Evolutionary conservation across 257 asterid species (phyloP), one percentile per base, ranked within the genome.

Genomic region (Parsonsia alboflavescens): DNA sequence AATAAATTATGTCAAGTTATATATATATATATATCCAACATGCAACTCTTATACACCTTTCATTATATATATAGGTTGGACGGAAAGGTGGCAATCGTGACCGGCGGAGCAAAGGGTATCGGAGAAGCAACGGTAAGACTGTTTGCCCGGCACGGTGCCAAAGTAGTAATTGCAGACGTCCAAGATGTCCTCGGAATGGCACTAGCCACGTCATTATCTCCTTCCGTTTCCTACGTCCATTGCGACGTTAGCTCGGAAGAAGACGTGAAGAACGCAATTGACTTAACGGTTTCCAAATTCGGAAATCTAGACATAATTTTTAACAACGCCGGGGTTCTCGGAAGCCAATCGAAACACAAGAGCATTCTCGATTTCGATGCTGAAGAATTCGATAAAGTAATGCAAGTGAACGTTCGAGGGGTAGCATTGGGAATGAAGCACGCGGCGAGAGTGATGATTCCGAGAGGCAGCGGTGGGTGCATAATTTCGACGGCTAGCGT

Each of bases 81-180:
- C 24, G 97, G 96, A 8, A 92, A 89, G 62, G 77, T 92, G 0
- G 93, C 94, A 0, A 83, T 92, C 1, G 83, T 92, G 19, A 92
- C 98, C 0, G 98, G 97, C 45, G 98, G 98, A 7, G 97, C 96
- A 0, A 73, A 91, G 46, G 98, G 97, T 24, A 92, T 92, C 1
- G 97, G 98, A 16, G 96, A 90, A 85, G 96, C 93, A 9, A 86
- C 97, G 0, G 96, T 88, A 0, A 74, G 88, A 26, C 89, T 89
- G 28, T 90, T 89, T 72, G 97, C 88, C 0, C 54, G 66, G 46
- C 97, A 92, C 16, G 97, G 98, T 19, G 94, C 94, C 11, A 80
- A 64, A 54, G 97, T 92, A 4, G 83, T 92, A 0, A 84, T 90
- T 41, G 97, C 91, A 0, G 98, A 90, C 65, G 81, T 92, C 19